Evolutionary conservation across 2,329 filamentous ascomycete genomes (phyloP).

Genomic region (Alternaria brassicae): DNA sequence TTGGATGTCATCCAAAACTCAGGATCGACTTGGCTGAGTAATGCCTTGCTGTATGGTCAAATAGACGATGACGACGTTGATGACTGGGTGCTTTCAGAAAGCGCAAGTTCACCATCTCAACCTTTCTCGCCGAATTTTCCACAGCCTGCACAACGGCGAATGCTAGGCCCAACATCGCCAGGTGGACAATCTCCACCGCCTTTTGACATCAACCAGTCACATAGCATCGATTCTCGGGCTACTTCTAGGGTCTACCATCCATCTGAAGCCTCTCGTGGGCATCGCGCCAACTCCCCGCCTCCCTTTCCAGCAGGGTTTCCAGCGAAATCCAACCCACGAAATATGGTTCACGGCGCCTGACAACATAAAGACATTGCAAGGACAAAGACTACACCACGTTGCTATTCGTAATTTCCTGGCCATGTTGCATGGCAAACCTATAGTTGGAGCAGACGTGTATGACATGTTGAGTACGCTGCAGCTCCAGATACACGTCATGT

Average conservation of each 20-base stretch:
- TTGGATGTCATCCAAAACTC: constrained; percentile 46
- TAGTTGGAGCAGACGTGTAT: constrained; percentile 69
- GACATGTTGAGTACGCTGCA: constrained; percentile 70
- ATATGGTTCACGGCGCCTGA: constrained; percentile 68
- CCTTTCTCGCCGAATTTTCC: constrained; percentile 25
- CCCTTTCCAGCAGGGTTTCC: constrained; percentile 16
- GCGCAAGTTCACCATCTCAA: constrained; percentile 27
- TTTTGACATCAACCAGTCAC: constrained; percentile 40
- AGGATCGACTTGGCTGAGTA: constrained; percentile 48
- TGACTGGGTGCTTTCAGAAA: constrained; percentile 38
- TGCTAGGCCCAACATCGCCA: constrained; percentile 37
- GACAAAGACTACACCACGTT: constrained; percentile 66
- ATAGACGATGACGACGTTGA: constrained; percentile 46
- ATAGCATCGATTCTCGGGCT: constrained; percentile 21
- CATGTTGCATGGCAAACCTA: constrained; percentile 67
- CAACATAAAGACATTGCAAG: constrained; percentile 53
- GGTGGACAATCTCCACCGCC: constrained; percentile 37
- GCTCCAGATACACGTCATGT: constrained; percentile 64
- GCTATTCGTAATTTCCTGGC: constrained; percentile 75
- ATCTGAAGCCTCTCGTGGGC: constrained; percentile 16
- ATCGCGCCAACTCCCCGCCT: constrained; percentile 21
- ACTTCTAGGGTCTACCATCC: constrained; percentile 27
- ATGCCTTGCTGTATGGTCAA: constrained; percentile 46
- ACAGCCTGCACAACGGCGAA: constrained; percentile 27
- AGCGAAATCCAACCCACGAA: constrained; percentile 51